Evolutionary conservation across 495 filamentous ascomycete species (phyloP).

Genomic region (Tuber melanosporum): DNA sequence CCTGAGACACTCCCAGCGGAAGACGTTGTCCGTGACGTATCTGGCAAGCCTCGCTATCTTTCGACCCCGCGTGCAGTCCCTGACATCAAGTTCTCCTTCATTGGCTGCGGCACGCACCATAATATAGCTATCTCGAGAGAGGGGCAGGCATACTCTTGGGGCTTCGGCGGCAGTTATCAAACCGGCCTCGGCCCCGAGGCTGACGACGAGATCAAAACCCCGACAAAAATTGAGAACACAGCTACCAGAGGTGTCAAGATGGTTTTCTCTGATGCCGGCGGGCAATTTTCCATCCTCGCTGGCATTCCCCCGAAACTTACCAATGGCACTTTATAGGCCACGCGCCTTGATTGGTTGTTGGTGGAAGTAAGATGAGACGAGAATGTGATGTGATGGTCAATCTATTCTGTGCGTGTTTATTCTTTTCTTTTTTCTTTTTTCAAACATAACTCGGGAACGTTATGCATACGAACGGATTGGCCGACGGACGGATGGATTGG

Average conservation of each 20-base stretch:
- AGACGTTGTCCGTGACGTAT: conserved; percentile 53
- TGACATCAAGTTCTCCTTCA: conserved; percentile 43
- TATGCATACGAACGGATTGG: neutral
- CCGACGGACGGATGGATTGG: neutral
- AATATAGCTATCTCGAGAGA: conserved; percentile 53
- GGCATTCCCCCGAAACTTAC: conserved; percentile 29
- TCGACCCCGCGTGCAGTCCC: conserved; percentile 34
- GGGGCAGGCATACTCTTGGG: conserved; percentile 63
- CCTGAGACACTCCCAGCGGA: conserved; percentile 49
- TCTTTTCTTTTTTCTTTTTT: neutral
- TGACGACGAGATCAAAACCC: conserved; percentile 51
- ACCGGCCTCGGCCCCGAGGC: conserved; percentile 55
- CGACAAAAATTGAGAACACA: conserved; percentile 58
- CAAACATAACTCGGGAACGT: neutral
- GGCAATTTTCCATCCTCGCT: conserved; percentile 60
- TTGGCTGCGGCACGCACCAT: conserved; percentile 52
- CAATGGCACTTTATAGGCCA: conserved; percentile 10
- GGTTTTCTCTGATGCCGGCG: conserved; percentile 55
- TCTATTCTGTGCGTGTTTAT: neutral
- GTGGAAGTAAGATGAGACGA: neutral
- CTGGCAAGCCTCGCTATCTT: conserved; percentile 38
- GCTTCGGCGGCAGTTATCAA: conserved; percentile 61
- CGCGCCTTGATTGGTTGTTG: neutral
- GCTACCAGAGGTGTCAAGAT: conserved; percentile 56
- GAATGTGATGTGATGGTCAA: neutral